phyloP scores from a whole-genome alignment of 495 filamentous ascomycete genomes.

The Pyronema domesticum region DNA sequence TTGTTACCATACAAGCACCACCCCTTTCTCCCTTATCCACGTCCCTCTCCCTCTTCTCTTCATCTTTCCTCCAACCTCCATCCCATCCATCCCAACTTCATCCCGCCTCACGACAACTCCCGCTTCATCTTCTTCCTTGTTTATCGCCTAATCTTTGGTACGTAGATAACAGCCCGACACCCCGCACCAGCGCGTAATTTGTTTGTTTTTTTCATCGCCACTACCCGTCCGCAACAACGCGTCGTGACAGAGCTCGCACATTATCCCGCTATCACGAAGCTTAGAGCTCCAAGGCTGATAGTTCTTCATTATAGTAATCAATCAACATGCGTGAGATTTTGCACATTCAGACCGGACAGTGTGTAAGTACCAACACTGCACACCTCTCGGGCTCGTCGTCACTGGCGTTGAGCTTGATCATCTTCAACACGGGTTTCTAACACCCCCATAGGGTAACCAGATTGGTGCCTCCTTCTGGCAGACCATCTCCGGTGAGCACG shows the following conservation, averaged over 20 bases:
- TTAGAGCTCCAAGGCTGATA: not conserved
- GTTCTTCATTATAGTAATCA: not conserved
- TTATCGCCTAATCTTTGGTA: conserved; percentile 7
- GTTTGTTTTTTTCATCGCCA: not conserved
- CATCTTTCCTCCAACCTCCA: conserved; percentile 6
- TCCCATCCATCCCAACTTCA: conserved; percentile 12
- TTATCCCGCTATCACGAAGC: not conserved
- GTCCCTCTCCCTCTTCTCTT: conserved; percentile 14
- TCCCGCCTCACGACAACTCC: conserved; percentile 7
- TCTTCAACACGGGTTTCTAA: conserved; percentile 17
- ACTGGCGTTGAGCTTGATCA: conserved; percentile 26
- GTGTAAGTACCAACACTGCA: conserved; percentile 39
- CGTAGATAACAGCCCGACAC: not conserved
- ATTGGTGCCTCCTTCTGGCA: conserved; percentile 99
- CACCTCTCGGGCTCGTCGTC: not conserved
- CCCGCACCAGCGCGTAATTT: not conserved
- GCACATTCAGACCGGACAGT: conserved; percentile 97
- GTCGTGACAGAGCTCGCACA: not conserved
- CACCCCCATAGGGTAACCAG: conserved; percentile 75
- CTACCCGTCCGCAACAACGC: not conserved
- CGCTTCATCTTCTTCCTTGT: conserved; percentile 22
- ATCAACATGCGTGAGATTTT: conserved; percentile 88
- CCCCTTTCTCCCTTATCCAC: conserved; percentile 17
- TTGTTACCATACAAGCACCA: not conserved
- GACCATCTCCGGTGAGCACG: conserved; percentile 96